Percentiles rank a stretch among this genome's conserved stretches.
These are phyloP conservation scores for Hypoxylon rubiginosum DNA, from an alignment of 2,329 filamentous ascomycete species.

Conservation along the genomic window DNA sequence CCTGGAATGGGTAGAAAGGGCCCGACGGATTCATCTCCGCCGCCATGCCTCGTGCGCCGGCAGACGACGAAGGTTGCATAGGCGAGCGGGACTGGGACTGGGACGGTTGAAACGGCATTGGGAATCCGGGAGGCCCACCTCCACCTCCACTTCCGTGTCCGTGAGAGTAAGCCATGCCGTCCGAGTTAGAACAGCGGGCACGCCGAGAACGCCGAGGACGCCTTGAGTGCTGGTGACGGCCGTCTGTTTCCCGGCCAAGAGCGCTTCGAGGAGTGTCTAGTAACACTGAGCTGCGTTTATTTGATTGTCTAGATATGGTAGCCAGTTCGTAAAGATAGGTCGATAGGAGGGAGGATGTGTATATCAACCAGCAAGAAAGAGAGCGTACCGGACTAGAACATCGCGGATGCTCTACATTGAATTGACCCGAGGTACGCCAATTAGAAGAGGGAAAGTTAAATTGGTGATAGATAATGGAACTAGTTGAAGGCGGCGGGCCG, in stretches of 20 bases:
- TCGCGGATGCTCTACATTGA: conserved; percentile 39
- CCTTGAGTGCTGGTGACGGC: conserved; percentile 2
- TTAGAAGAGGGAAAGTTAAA: conserved; percentile 38
- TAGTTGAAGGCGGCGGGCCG: conserved; percentile 43
- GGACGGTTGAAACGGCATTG: conserved; percentile 44
- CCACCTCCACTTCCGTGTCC: conserved; percentile 23
- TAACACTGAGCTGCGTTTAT: conserved; percentile 41
- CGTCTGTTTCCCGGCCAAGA: conserved; percentile 13
- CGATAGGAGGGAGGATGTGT: conserved; percentile 26
- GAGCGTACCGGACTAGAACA: conserved; percentile 41
- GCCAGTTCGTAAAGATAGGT: conserved; percentile 21
- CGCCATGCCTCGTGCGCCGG: conserved; percentile 38
- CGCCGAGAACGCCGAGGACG: conserved; percentile 15
- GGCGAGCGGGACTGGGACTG: conserved; percentile 45
- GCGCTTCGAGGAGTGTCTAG: conserved; percentile 41
- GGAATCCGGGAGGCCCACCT: conserved; percentile 40
- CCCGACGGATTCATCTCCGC: conserved; percentile 41
- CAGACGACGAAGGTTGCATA: conserved; percentile 44
- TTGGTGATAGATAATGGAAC: conserved; percentile 37
- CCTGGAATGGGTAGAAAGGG: conserved; percentile 47
- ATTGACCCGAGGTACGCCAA: conserved; percentile 41
- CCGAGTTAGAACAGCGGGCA: conserved; percentile 12
- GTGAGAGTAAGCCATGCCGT: conserved; percentile 47
- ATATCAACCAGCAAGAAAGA: conserved; percentile 34
- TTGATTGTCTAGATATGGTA: conserved; percentile 20